Base-by-base conservation (phyloP, 331 rosid genomes). In the Stylosanthes scabra region DNA sequence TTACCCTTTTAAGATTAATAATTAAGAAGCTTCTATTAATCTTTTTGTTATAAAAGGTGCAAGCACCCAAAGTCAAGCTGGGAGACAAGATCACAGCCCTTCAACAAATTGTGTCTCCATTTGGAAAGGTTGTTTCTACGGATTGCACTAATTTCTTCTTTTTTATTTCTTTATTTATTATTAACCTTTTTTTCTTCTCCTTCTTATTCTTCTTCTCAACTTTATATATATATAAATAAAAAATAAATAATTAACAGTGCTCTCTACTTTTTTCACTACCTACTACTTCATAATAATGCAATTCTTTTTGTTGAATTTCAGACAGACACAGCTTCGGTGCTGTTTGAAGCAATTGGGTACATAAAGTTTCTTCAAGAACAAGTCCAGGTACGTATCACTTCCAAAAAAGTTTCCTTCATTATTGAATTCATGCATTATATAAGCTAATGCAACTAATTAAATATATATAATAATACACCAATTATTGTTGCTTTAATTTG, bases 31-130 rank as follows among this genome's bases (percentile, higher is more conserved):
- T 81, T 81, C 81, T 57, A 80, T 79, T 49, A 40, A 68, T 58
- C 62, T 70, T 79, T 58, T 34, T 34, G 3, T 34, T 34, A 20
- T 72, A 62, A 83, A 72, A 87, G 92, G 80, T 85, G 66, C 97
- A 88, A 78, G 92, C 91, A 70, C 97, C 99, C 45, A 94, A 94
- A 90, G 97, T 90, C 86, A 94, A 91, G 94, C 67, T 94, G 71
- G 87, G 80, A 8, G 97, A 94, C 61, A 91, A 79, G 82, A 90
- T 94, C 85, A 84, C 97, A 40, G 83, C 96, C 67, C 97, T 94
- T 81, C 99, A 94, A 74, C 99, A 92, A 86, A 94, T 94, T 71
- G 99, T 94, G 80, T 91, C 99, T 77, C 99, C 99, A 45, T 94
- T 94, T 79, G 99, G 99, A 86, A 94, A 94, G 97, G 99, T 94